phyloP scores from a whole-genome alignment of 1,284 basidiomycete genomes.

The Trametes sp. region DNA sequence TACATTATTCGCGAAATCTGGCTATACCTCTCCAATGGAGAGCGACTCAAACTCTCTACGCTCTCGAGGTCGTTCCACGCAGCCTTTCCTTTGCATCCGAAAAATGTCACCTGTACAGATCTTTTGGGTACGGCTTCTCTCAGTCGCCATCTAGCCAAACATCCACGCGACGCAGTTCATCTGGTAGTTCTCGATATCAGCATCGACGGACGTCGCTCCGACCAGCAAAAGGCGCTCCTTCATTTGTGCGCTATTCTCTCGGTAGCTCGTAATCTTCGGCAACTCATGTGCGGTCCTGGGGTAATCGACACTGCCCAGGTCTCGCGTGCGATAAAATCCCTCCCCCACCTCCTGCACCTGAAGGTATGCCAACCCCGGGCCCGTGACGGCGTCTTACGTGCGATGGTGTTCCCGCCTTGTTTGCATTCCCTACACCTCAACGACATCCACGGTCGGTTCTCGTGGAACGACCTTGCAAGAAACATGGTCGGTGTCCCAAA shows the following conservation, averaged over 20 bases:
- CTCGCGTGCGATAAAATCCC: background rate
- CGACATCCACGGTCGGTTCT: background rate
- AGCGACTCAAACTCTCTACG: background rate
- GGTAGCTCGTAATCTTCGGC: background rate
- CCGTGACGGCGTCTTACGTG: background rate
- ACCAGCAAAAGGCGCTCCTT: background rate
- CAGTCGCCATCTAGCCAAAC: background rate
- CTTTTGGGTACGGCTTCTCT: background rate
- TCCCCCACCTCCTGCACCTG: background rate
- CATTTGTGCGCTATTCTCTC: background rate
- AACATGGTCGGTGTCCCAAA: background rate
- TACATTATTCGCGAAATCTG: background rate
- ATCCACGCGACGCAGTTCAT: background rate
- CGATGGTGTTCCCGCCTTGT: background rate
- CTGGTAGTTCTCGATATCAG: background rate
- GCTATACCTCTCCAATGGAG: background rate
- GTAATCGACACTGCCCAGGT: background rate
- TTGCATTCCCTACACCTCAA: background rate
- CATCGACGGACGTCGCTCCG: background rate
- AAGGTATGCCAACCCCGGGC: background rate
- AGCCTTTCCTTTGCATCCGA: background rate
- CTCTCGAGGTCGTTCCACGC: background rate
- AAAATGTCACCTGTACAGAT: background rate
- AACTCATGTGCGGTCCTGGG: background rate
- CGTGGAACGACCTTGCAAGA: background rate